Evolutionary conservation across 2,329 filamentous ascomycete genomes (phyloP), one percentile per base, ranked within the genome.

Genomic region (Ceratocystis huliohia): DNA sequence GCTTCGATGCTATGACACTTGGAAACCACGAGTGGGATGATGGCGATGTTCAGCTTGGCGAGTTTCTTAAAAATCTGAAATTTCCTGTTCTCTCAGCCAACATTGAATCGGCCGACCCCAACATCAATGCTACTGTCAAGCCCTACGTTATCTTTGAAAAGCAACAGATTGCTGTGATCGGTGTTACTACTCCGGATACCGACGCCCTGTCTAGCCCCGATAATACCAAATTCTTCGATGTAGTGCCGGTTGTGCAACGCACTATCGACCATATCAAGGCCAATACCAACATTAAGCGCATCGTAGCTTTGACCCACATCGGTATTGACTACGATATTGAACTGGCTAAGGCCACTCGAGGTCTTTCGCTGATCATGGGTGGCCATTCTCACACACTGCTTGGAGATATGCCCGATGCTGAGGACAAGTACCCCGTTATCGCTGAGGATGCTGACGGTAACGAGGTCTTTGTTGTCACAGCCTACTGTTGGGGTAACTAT

Each of bases 401-500:
- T 1, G 85, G 84, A 64, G 77, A 82, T 71, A 82, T 85, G 76
- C 73, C 78, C n/a, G 78, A 77, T 28, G 81, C 84, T 15, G 76
- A 79, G 70, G 85, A 84, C 44, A 77, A 80, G 7, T 88, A 88
- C 71, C 85, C 85, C 1, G 88, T 85, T 15, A 83, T 88, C 63
- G 79, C 80, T 64, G 74, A 80, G 33, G 86, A 88, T 72, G 74
- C 78, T 69, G 80, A 83, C 63, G 84, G 83, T 57, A 82, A 87
- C 44, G 85, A 88, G 70, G 85, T 88, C 63, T 88, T 87, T 71
- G 80, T 87, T 70, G 85, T 88, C 20, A 86, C 84, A 6, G 82
- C 84, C 1, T 88, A 84, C 72, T 81, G 84, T 69, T 88, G 85
- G 85, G 85, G 85, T 64, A 83, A 87, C 74, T 87, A 87, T 66